Base-by-base conservation (phyloP, 352 stramenopile species). In the Blastocystis sp. region DNA sequence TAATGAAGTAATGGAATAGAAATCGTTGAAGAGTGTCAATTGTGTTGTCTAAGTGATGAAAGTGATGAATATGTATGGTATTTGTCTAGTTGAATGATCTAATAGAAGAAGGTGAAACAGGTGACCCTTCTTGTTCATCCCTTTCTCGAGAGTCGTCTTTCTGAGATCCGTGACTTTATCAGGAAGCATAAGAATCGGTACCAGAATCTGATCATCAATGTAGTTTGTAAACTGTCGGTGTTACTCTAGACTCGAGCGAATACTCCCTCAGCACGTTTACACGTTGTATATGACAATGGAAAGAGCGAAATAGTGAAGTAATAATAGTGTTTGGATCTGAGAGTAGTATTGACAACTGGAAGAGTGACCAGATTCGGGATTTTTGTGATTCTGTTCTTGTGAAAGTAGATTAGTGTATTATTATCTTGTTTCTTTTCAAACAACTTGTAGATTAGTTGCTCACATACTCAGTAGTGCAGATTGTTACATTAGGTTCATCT, bases 341-440 rank as follows among this genome's bases (percentile, higher is more conserved):
- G 40, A 48, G 6, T 70, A 70, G 60, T 44, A 6, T 70, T 30
- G 33, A 44, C 33, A 40, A 40, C 42, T 77, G 64, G 64, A 77
- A 77, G 37, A 24, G 37, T 22, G 19, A 77, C 19, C 64, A 51
- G 19, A 33, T 77, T 56, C 64, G 27, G 15, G 64, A 77, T 19
- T 77, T 77, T 19, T 77, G 64, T 51, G 64, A 77, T 77, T 77
- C 64, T 17, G 54, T 77, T 77, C 37, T 77, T 22, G 17, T 17
- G 17, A 22, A 44, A 44, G 60, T 70, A 70, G 60, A 70, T 48
- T 70, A 70, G 60, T 70, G 56, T 33, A 62, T 15, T 3, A 33
- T 62, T 2, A 62, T 5, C 15, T 3, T 62, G 40, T 48, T 48
- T 48, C 40, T 48, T 48, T 48, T 48, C 40, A 48, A 48, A 48